phyloP scores from a whole-genome alignment of 441 rosid genomes.

The Hura crepitans region DNA sequence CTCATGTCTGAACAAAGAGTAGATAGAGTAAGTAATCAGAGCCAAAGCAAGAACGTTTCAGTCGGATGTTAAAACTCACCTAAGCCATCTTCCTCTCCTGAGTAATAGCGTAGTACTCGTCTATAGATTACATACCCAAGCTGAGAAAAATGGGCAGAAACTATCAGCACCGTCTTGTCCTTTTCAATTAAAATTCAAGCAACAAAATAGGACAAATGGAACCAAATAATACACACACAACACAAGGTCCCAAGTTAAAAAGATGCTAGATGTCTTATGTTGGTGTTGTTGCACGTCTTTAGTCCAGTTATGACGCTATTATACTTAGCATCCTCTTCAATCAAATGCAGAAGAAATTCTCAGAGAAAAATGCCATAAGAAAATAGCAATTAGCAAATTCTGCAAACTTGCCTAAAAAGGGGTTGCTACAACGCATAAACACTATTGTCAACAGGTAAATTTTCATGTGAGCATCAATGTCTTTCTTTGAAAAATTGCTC shows the following conservation, averaged over 20 bases:
- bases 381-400: background rate
- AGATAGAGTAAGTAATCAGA: conserved; percentile 8
- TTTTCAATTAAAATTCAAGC: background rate
- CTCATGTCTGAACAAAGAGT: conserved; percentile 66
- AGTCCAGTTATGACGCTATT: background rate
- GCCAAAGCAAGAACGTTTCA: background rate
- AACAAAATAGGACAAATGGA: background rate
- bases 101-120: conserved; percentile 87
- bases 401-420: background rate
- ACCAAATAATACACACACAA: background rate
- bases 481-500: background rate
- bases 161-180: conserved; percentile 14
- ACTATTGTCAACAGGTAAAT: background rate
- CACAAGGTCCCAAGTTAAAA: background rate
- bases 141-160: conserved; percentile 33
- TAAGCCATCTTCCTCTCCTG: conserved; percentile 90
- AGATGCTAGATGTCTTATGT: background rate
- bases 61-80: conserved; percentile 39
- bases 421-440: no score
- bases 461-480: background rate
- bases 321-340: background rate
- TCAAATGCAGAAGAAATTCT: background rate
- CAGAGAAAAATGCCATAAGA: background rate
- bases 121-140: conserved; percentile 85
- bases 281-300: background rate